Evolutionary conservation across 768 basidiomycete genomes (phyloP), one percentile per base, ranked within the genome.

Genomic region (Termitomyces sp.): DNA sequence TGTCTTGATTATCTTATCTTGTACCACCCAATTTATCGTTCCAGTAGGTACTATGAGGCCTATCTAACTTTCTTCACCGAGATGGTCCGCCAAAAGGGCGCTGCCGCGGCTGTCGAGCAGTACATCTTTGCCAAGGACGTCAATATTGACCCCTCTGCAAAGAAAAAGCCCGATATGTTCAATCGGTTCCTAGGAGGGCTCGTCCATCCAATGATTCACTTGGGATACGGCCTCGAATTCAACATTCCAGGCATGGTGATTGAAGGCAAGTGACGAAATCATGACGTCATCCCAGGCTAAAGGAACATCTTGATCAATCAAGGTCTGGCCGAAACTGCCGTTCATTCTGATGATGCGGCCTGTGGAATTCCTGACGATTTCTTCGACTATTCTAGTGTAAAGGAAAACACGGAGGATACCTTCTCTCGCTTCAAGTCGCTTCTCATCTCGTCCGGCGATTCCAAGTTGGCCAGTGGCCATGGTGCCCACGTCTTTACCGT

Each of bases 181-280:
- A 77, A 75, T 41, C 80, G 86, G 18, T 78, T 86, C 65, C 46
- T 86, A 3, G 75, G 76, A 0, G 86, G 84, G 2, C 65, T 87
- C 2, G 16, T 89, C 4, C 89, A 91, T 66, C 86, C 89, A 0
- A 60, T 88, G 51, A 89, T 90, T 50, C 87, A 89, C 64, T 63
- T 73, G 2, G 87, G 85, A 26, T 85, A 83, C 70, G 88, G 86
- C 1, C 70, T 80, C 3, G 89, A 89, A 68, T 89, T 88, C 61
- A 74, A 69, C 14, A 63, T 86, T 33, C 78, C 82, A 3, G 88
- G 87, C 1, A 72, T 88, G 59, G 70, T 82, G 3, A 82, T 82
- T 3, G 87, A 90, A 75, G 88, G 88, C 86, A 13, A 62, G 33
- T 50, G 56, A 48, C 44, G 41, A 55, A 18, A 26, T 23, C 16